These are phyloP conservation scores for Neopestalotiopsis sp. DNA, from an alignment of 2,329 filamentous ascomycete genomes.

Conservation along the genomic window DNA sequence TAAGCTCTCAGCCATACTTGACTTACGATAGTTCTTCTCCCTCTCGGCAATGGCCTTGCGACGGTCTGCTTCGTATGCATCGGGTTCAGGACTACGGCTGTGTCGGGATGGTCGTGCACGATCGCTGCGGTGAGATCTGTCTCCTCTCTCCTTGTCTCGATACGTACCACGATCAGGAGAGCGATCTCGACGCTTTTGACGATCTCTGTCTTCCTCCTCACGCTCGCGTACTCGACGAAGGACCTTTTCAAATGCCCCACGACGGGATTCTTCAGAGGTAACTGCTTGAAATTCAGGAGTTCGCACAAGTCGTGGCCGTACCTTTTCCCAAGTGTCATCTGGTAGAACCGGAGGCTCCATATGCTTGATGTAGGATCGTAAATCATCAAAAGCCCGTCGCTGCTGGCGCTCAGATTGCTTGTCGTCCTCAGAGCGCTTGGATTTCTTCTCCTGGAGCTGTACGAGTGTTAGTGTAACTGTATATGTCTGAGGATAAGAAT, in stretches of 20 bases:
- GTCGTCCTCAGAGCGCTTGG: slow-evolving; percentile 77
- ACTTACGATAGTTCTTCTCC: slow-evolving; percentile 90
- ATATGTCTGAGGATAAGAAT: no score
- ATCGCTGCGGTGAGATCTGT: slow-evolving; percentile 64
- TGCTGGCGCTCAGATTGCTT: slow-evolving; percentile 85
- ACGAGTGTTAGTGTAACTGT: neutral
- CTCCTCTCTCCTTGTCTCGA: slow-evolving; percentile 63
- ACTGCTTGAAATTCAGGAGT: slow-evolving; percentile 85
- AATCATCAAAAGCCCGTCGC: slow-evolving; percentile 80
- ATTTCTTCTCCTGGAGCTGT: slow-evolving; percentile 82
- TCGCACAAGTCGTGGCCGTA: slow-evolving; percentile 79
- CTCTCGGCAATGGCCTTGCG: slow-evolving; percentile 92
- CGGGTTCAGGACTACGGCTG: slow-evolving; percentile 88
- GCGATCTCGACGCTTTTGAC: slow-evolving; percentile 62
- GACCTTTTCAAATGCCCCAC: slow-evolving; percentile 87
- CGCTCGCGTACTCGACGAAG: slow-evolving; percentile 90
- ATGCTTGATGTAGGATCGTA: slow-evolving; percentile 87
- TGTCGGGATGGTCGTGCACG: slow-evolving; percentile 62
- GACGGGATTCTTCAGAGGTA: slow-evolving; percentile 80
- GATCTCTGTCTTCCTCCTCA: slow-evolving; percentile 80
- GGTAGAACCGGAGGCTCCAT: slow-evolving; percentile 81
- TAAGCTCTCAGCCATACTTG: slow-evolving; percentile 69
- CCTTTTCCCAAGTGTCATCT: slow-evolving; percentile 86
- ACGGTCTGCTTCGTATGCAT: slow-evolving; percentile 94
- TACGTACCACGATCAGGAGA: slow-evolving; percentile 58